A percentile compares a stretch with the other conserved stretches of the same genome.
phyloP scores from a whole-genome alignment of 352 stramenopile genomes.

The Pythium vanterpoolii region DNA sequence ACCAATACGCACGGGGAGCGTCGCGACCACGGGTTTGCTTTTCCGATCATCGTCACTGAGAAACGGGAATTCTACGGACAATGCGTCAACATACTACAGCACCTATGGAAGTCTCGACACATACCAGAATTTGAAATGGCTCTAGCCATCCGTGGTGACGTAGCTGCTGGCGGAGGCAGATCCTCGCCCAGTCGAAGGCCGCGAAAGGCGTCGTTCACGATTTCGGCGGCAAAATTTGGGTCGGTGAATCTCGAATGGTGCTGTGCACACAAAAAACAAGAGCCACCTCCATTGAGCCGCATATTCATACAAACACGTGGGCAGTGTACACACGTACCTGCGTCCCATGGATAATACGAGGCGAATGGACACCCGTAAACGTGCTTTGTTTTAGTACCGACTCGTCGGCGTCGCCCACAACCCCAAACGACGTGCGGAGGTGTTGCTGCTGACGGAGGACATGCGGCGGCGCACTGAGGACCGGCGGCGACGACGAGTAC shows the following conservation, averaged over 20 bases:
- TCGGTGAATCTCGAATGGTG: constrained; percentile 30
- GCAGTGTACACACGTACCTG: constrained; percentile 25
- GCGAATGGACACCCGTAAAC: constrained; percentile 36
- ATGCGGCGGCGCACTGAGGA: constrained; percentile 47
- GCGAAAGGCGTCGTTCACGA: constrained; percentile 71
- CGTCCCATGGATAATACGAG: constrained; percentile 34
- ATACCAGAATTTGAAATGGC: constrained; percentile 66
- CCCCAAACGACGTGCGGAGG: constrained; percentile 31
- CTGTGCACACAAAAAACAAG: constrained; percentile 6
- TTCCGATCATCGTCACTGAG: constrained; percentile 55
- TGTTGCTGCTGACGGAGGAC: constrained; percentile 30
- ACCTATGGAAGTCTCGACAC: neutral
- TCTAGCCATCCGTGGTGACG: constrained; percentile 55
- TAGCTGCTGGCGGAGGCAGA: constrained; percentile 29
- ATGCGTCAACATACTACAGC: too few relatives aligned
- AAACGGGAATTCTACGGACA: constrained; percentile 52
- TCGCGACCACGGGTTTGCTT: neutral
- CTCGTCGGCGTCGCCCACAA: constrained; percentile 37
- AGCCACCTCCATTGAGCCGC: too few relatives aligned
- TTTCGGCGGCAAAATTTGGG: constrained; percentile 42
- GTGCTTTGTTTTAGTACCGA: constrained; percentile 22
- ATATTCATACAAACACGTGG: too few relatives aligned
- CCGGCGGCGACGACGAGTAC: constrained; percentile 38
- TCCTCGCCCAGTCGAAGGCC: constrained; percentile 37
- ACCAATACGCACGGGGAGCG: constrained; percentile 1